Evolutionary conservation across 208 protist species (phyloP).

Genomic region (Crithidia bombi): DNA sequence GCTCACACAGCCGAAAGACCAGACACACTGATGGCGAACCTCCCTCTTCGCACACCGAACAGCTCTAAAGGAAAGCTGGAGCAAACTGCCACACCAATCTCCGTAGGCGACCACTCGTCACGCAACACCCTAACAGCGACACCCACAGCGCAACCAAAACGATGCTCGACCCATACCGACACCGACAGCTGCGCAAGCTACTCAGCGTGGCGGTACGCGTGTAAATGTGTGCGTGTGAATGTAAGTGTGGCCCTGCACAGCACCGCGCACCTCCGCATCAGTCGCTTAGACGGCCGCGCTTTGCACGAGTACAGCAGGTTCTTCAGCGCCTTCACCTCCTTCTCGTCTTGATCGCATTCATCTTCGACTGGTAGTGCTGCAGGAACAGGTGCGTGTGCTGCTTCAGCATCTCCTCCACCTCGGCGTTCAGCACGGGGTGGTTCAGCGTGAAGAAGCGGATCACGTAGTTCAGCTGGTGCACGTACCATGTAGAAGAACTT

Average conservation of each 20-base stretch:
- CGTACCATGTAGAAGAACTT: constrained; percentile 92
- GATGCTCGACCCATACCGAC: too few species aligned
- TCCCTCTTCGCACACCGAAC: too few species aligned
- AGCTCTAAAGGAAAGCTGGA: too few species aligned
- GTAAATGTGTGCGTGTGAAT: too few species aligned
- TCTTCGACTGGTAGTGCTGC: constrained; percentile 90
- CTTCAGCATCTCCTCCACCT: constrained; percentile 85
- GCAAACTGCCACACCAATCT: too few species aligned
- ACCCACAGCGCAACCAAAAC: too few species aligned
- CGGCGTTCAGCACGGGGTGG: constrained; percentile 73
- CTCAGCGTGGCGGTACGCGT: too few species aligned
- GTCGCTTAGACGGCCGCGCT: constrained; percentile 76
- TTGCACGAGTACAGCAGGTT: constrained; percentile 92
- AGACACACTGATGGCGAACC: too few species aligned
- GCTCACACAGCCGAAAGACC: too few species aligned
- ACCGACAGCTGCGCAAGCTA: too few species aligned
- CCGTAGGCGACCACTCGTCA: too few species aligned
- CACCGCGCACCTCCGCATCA: not conserved
- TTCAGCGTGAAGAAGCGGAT: constrained; percentile 86
- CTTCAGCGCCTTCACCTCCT: constrained; percentile 88
- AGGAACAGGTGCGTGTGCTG: constrained; percentile 86
- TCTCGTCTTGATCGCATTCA: constrained; percentile 89
- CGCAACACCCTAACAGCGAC: too few species aligned
- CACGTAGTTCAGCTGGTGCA: constrained; percentile 82
- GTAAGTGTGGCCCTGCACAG: not conserved